phyloP scores from a whole-genome alignment of 441 rosid genomes.

The Geranium incanum region DNA sequence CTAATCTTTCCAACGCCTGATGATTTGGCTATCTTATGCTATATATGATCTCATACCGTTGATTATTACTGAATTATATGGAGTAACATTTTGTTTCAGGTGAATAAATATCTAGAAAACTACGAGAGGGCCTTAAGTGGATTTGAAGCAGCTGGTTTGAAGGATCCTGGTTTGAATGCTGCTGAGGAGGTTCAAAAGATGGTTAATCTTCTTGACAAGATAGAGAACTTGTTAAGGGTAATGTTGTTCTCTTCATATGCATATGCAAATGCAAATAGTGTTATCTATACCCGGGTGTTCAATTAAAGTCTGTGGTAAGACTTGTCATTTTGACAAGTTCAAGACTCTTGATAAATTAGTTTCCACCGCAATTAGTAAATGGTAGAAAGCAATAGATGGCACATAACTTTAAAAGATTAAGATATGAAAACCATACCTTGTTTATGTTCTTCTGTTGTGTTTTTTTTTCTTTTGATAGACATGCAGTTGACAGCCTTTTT shows the following conservation, averaged over 20 bases:
- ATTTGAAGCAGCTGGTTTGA: constrained; percentile 62
- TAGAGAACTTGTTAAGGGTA: constrained; percentile 50
- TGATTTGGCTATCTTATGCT: neutral
- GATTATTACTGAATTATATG: constrained; percentile 3
- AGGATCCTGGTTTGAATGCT: constrained; percentile 65
- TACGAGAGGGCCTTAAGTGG: constrained; percentile 68
- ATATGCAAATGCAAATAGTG: neutral
- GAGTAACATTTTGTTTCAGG: constrained; percentile 35
- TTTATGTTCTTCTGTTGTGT: neutral
- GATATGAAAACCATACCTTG: neutral
- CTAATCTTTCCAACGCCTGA: neutral
- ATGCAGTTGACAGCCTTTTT: constrained; percentile 3
- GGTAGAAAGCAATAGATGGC: neutral
- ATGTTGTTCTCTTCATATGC: constrained; percentile 10
- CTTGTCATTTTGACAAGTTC: neutral
- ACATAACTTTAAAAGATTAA: neutral
- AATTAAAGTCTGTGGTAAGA: neutral
- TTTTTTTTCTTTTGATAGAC: constrained; percentile 5
- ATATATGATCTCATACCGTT: neutral
- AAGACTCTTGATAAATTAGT: neutral
- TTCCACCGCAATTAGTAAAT: neutral
- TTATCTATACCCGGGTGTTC: neutral
- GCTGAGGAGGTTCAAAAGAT: constrained; percentile 49
- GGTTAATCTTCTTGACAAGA: constrained; percentile 51
- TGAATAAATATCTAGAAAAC: constrained; percentile 60